A percentile compares a stretch with the other conserved stretches of the same genome.
Evolutionary conservation across 192 early-diverging fungal genomes (phyloP).

Genomic region (Linnemannia exigua): DNA sequence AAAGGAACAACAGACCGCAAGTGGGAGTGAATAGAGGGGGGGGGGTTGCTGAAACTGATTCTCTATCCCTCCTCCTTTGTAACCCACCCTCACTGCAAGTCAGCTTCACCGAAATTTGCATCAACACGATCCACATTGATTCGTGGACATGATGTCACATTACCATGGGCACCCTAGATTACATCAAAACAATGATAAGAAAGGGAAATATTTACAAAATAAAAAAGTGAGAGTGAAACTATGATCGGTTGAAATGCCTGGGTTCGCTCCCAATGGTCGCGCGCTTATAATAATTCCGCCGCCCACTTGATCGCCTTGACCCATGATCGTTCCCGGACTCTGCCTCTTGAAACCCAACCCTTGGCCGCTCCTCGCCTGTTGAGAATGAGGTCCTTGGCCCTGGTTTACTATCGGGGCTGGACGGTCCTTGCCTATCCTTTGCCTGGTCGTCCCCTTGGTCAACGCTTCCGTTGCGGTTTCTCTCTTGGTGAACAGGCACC

Average conservation of each 20-base stretch:
- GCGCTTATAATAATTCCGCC: constrained; percentile 24
- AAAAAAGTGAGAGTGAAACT: neutral
- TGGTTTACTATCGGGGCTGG: neutral
- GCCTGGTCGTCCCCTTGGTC: constrained; percentile 32
- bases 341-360: neutral
- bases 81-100: too few relatives aligned
- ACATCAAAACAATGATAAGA: neutral
- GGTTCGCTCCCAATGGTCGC: constrained; percentile 32
- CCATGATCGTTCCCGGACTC: constrained; percentile 3
- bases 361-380: neutral
- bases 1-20: too few relatives aligned
- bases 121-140: too few relatives aligned
- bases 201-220: constrained; percentile 3
- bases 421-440: constrained; percentile 8
- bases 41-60: too few relatives aligned
- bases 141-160: too few relatives aligned
- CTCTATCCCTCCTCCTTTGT: too few relatives aligned
- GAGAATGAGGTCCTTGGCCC: neutral
- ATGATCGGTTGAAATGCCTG: constrained; percentile 3
- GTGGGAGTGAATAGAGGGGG: too few relatives aligned
- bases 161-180: too few relatives aligned
- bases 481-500: constrained; percentile 20
- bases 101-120: too few relatives aligned
- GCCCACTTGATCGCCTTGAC: constrained; percentile 12
- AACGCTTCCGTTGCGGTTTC: constrained; percentile 37